Evolutionary conservation across 2,329 filamentous ascomycete genomes (phyloP).

Genomic region (Fusarium sp.): DNA sequence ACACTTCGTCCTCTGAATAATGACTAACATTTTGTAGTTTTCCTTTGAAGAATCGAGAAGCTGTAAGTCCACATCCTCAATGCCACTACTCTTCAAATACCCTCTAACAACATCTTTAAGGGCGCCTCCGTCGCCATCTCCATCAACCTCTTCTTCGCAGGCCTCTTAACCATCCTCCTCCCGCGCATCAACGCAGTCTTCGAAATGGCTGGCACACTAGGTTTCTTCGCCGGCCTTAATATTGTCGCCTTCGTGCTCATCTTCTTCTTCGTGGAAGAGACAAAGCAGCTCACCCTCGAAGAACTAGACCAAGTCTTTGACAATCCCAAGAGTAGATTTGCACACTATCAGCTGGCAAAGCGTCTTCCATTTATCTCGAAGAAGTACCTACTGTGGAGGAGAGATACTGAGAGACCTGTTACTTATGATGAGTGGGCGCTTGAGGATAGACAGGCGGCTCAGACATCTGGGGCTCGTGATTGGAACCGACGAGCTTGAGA

Average conservation of each 20-base stretch:
- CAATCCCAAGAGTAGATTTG: constrained; percentile 56
- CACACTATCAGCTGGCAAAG: constrained; percentile 53
- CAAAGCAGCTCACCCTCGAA: constrained; percentile 63
- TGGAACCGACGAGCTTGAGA: constrained; percentile 5
- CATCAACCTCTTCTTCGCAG: constrained; percentile 64
- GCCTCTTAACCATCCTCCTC: constrained; percentile 61
- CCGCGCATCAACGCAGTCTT: constrained; percentile 50
- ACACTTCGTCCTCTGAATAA: rapidly evolving
- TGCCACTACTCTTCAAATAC: rapidly evolving
- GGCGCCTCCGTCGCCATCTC: constrained; percentile 65
- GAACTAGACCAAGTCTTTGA: constrained; percentile 52
- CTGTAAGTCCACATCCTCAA: constrained; percentile 43
- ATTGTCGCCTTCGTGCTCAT: constrained; percentile 61
- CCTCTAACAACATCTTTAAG: constrained; percentile 44
- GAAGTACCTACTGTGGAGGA: neutral
- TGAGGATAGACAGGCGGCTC: constrained; percentile 2
- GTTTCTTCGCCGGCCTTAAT: constrained; percentile 63
- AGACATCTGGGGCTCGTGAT: neutral
- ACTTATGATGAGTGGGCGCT: constrained; percentile 19
- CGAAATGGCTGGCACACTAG: constrained; percentile 55
- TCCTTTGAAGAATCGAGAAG: constrained; percentile 64
- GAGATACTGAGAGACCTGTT: neutral
- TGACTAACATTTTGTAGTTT: constrained; percentile 53
- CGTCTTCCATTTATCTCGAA: constrained; percentile 57
- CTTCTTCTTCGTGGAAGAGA: constrained; percentile 64